Evolutionary conservation across 176 grass and related monocot species (phyloP).

Genomic region (Ampelocalamus luodianensis): DNA sequence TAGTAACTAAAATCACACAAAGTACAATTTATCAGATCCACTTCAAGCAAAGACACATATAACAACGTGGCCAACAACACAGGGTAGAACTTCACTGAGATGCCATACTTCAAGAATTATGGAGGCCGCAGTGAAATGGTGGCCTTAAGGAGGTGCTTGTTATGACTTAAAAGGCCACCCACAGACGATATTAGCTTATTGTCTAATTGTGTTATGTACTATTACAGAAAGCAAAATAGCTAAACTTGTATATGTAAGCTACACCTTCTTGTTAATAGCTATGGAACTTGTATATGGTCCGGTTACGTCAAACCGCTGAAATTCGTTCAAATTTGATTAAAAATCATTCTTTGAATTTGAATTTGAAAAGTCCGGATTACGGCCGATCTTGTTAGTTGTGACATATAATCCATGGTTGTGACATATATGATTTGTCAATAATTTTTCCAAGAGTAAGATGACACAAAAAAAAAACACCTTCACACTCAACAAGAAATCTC

Average conservation of each 20-base stretch:
- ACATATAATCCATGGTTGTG: no score
- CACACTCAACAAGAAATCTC: neutral
- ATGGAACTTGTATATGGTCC: no score
- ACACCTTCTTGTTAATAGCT: neutral
- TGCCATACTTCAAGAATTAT: neutral
- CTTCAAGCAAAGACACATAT: neutral
- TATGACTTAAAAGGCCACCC: neutral
- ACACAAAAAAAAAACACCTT: neutral
- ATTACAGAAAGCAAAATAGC: neutral
- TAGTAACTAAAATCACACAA: constrained; percentile 6
- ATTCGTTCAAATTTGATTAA: no score
- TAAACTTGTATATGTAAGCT: constrained; percentile 22
- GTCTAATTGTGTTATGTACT: neutral
- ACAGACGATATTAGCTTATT: neutral
- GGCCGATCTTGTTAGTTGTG: no score
- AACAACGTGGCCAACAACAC: neutral
- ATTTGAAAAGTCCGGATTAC: no score
- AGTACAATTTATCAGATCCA: neutral
- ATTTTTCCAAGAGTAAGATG: neutral
- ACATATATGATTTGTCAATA: neutral
- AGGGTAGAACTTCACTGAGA: neutral
- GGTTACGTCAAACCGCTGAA: no score
- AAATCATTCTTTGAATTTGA: no score
- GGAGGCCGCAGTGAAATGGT: neutral
- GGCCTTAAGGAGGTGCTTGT: neutral